Conservation (phyloP, 2,329 filamentous ascomycete species). For the Colletotrichum navitas region DNA sequence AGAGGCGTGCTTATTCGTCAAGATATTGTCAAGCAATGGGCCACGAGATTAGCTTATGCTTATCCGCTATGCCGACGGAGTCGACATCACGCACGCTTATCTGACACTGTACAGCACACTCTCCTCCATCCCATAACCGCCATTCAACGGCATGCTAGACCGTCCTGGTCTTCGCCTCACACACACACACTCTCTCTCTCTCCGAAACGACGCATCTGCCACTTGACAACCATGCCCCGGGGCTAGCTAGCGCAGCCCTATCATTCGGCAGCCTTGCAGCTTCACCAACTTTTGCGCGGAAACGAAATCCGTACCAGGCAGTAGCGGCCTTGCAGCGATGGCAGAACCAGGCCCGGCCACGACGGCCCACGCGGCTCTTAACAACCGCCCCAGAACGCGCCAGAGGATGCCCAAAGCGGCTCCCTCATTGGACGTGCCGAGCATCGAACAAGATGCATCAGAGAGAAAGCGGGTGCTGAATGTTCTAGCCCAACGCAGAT, state of each 20-base stretch:
- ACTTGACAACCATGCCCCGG: neutral
- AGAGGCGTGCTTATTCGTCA: too few relatives aligned
- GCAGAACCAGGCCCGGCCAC: slow-evolving; percentile 1
- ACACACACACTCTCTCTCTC: neutral
- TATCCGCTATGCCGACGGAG: slow-evolving; percentile 34
- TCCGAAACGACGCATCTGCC: neutral
- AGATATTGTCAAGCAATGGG: neutral
- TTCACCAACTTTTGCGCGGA: neutral
- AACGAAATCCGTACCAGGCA: neutral
- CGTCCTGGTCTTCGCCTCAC: neutral
- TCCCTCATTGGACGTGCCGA: slow-evolving; percentile 57
- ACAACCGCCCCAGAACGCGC: slow-evolving; percentile 45
- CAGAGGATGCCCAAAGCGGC: slow-evolving; percentile 58
- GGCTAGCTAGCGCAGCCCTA: neutral
- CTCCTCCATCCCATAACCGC: neutral
- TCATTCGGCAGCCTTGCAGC: neutral
- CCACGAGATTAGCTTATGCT: neutral
- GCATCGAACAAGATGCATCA: slow-evolving; percentile 63
- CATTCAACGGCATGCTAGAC: slow-evolving; percentile 19
- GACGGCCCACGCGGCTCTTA: neutral
- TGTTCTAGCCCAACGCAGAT: slow-evolving; percentile 67
- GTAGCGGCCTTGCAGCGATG: neutral
- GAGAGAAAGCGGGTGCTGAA: slow-evolving; percentile 68
- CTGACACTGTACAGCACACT: slow-evolving; percentile 8
- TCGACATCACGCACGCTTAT: neutral